Evolutionary conservation across 495 filamentous ascomycete species (phyloP), one percentile per base, ranked within the genome.

Genomic region (Neurospora sp.): DNA sequence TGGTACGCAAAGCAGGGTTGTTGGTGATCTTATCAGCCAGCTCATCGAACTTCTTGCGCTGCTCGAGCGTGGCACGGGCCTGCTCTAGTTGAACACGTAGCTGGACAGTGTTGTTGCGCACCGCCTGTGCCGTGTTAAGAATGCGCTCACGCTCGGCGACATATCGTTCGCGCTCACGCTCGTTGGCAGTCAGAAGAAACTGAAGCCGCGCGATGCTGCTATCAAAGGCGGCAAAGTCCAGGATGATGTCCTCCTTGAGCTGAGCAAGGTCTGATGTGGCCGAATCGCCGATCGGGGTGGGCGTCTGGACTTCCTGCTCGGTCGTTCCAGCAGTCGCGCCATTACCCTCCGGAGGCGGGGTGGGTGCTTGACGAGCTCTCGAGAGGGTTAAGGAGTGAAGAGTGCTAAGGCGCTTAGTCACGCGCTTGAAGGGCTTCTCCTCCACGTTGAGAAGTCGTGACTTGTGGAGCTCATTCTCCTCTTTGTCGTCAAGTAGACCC

Each of bases 201-300:
- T 98, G 96, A 43, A 97, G 91, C 70, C 96, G 93, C 37, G 91
- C 88, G 76, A 98, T 91, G 80, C 89, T 92, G 79, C 89, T 91
- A 81, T 97, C 93, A 80, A 98, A 94, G 45, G 92, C 90, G 24
- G 92, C 91, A 77, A 98, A 96, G 83, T 99, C 96, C 70, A 97
- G 88, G 1, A 92, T 88, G 19, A 95, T 88, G 77, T 98, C 95
- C 76, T 96, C 92, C 43, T 89, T 90, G 76, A 92, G 90, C 86
- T 88, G 72, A 81, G 85, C 79, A 76, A 80, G 84, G 79, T 87
- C 87, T 79, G 40, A 77, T 69, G 74, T 86, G 83, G 73, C 24
- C 21, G 24, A 19, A 36, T 66, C 43, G 42, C n/a, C 70, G 24
- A 72, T n/a, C 7, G 31, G 74, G 74, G 11, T 80, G 77, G 37